Conservation (phyloP, 176 grass and related monocot species). For the Cymbopogon citratus region DNA sequence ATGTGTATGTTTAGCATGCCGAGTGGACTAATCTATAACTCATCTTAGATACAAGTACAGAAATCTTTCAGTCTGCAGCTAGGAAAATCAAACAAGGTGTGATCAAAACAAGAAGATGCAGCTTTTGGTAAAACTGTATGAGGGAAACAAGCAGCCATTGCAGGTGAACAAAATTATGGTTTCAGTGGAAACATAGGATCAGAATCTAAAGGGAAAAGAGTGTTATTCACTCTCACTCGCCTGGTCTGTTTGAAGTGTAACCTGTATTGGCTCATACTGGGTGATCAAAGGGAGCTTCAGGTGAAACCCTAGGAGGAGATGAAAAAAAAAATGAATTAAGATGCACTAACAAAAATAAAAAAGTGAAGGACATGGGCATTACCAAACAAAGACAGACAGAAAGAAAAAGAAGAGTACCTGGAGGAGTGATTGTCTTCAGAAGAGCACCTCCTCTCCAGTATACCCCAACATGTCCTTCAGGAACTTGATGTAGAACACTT, state of each 20-base stretch:
- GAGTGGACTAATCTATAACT: conserved; percentile 12
- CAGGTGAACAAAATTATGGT: not conserved
- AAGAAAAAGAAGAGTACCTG: conserved; percentile 43
- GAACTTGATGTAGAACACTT: conserved; percentile 85
- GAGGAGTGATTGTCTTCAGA: conserved; percentile 82
- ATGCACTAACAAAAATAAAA: conserved; percentile 7
- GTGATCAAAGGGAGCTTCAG: conserved; percentile 86
- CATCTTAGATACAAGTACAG: not conserved
- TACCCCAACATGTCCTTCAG: conserved; percentile 97
- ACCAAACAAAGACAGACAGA: not conserved
- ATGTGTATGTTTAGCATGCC: not conserved
- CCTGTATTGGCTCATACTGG: conserved; percentile 93
- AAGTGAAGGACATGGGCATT: not conserved
- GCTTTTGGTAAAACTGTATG: too few species aligned
- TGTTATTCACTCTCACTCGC: conserved; percentile 40
- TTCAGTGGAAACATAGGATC: not conserved
- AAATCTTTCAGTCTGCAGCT: not conserved
- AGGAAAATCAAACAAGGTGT: conserved; percentile 10
- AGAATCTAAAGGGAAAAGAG: not conserved
- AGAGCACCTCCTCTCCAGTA: conserved; percentile 99
- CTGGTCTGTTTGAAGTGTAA: conserved; percentile 96
- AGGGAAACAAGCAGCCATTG: not conserved
- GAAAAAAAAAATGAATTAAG: conserved; percentile 8
- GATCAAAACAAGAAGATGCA: not conserved
- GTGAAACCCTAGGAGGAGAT: conserved; percentile 68